A percentile compares a stretch with the other conserved stretches of the same genome.
Evolutionary conservation across 257 asterid genomes (phyloP).

Genomic region (Penstemon barbatus): DNA sequence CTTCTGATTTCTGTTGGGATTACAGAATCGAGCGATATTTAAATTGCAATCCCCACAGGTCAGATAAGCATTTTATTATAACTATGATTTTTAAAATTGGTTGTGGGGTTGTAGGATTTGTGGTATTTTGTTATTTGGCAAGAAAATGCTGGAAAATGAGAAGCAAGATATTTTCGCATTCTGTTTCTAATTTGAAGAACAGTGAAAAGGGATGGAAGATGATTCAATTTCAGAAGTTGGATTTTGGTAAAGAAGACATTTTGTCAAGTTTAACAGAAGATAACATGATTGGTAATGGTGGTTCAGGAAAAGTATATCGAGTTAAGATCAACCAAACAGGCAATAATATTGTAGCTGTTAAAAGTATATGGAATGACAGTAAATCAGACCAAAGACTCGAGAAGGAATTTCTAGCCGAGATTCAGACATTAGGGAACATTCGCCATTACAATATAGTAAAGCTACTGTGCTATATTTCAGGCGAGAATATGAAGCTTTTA

Average conservation of each 20-base stretch:
- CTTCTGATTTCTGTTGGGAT: conserved; percentile 26
- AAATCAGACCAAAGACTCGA: conserved; percentile 43
- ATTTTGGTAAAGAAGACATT: conserved; percentile 47
- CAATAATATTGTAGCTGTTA: conserved; percentile 45
- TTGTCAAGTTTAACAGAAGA: conserved; percentile 49
- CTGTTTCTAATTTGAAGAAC: background rate
- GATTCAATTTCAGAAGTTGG: conserved; percentile 40
- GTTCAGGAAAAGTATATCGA: conserved; percentile 61
- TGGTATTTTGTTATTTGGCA: conserved; percentile 18
- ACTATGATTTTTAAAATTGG: conserved; percentile 4
- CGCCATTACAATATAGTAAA: conserved; percentile 66
- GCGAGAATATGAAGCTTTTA: conserved; percentile 50
- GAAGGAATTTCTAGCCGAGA: conserved; percentile 64
- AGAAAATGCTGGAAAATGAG: conserved; percentile 27
- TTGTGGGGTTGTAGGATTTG: conserved; percentile 24
- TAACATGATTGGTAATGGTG: conserved; percentile 63
- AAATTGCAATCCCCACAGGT: conserved; percentile 14
- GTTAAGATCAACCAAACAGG: conserved; percentile 36
- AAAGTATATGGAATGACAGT: conserved; percentile 42
- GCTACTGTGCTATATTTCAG: conserved; percentile 56
- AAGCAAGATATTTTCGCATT: background rate
- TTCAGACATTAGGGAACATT: conserved; percentile 56
- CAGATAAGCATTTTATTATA: conserved; percentile 10
- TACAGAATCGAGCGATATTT: conserved; percentile 9
- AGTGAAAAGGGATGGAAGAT: conserved; percentile 22